Conservation (phyloP, 2,329 filamentous ascomycete species). For the Lithohypha guttulata region DNA sequence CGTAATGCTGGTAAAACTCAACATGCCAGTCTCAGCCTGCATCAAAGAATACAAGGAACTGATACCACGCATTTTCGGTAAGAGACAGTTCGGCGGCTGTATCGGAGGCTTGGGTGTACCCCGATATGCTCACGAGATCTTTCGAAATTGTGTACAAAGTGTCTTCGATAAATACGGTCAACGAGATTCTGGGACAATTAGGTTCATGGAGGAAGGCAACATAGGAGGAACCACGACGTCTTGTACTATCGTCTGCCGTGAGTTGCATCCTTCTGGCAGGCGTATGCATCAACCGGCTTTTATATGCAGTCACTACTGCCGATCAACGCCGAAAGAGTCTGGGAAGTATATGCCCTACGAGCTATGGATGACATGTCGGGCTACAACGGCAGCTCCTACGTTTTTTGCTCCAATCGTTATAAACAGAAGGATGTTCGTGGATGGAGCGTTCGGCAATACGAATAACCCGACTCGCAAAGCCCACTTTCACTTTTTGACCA, state of each 20-base stretch:
- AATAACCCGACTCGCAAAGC: constrained; percentile 20
- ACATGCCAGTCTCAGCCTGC: constrained; percentile 36
- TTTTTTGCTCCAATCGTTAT: constrained; percentile 18
- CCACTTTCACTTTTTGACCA: constrained; percentile 14
- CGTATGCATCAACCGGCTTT: constrained; percentile 13
- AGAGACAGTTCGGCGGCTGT: constrained; percentile 13
- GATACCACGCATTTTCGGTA: constrained; percentile 19
- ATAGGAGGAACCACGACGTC: not conserved
- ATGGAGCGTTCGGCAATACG: constrained; percentile 17
- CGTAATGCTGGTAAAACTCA: constrained; percentile 38
- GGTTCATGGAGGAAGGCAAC: constrained; percentile 10
- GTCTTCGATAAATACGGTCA: constrained; percentile 10
- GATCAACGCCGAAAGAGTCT: constrained; percentile 12
- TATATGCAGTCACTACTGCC: constrained; percentile 18
- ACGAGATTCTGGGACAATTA: not conserved
- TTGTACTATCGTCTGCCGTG: constrained; percentile 4
- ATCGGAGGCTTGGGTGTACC: constrained; percentile 15
- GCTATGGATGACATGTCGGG: constrained; percentile 16
- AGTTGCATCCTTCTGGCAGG: constrained; percentile 11
- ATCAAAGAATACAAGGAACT: constrained; percentile 33
- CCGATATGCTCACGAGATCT: constrained; percentile 9
- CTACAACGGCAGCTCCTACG: constrained; percentile 19
- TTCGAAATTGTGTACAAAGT: constrained; percentile 11
- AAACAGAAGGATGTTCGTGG: constrained; percentile 12
- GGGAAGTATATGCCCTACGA: constrained; percentile 13